These are phyloP conservation scores for Blastocystis sp. DNA, from an alignment of 352 stramenopile genomes.

Conservation along the genomic window DNA sequence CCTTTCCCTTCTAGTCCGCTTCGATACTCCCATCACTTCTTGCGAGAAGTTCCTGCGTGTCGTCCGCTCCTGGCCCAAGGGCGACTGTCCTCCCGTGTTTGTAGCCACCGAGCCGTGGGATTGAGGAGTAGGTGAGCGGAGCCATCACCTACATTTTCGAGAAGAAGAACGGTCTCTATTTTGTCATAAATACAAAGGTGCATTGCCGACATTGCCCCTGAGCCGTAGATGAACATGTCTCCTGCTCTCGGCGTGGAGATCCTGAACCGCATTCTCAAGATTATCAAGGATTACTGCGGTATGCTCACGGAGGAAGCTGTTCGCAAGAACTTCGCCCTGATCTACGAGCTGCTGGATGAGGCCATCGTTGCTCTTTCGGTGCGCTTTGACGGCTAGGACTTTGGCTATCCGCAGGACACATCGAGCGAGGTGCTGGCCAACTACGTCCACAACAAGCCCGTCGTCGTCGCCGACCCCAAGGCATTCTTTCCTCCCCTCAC, in stretches of 20 bases:
- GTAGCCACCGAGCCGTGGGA: slow-evolving; percentile 52
- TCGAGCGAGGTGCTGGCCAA: slow-evolving; percentile 93
- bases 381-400: slow-evolving; percentile 80
- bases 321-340: slow-evolving; percentile 97
- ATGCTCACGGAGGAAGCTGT: slow-evolving; percentile 94
- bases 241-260: slow-evolving; percentile 91
- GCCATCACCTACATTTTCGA: slow-evolving; percentile 85
- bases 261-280: slow-evolving; percentile 85
- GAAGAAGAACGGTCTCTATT: slow-evolving; percentile 83
- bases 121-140: slow-evolving; percentile 79
- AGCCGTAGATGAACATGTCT: slow-evolving; percentile 83
- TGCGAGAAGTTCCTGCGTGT: slow-evolving; percentile 97
- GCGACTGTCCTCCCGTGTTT: slow-evolving; percentile 91
- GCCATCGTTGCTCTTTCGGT: slow-evolving; percentile 73
- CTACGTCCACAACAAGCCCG: slow-evolving; percentile 95
- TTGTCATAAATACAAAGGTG: slow-evolving; percentile 87
- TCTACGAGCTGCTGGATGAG: slow-evolving; percentile 98
- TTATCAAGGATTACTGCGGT: slow-evolving; percentile 99
- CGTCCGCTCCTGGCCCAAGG: slow-evolving; percentile 96
- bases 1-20: slow-evolving; percentile 38
- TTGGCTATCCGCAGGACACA: slow-evolving; percentile 93
- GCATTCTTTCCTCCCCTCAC: slow-evolving; percentile 72
- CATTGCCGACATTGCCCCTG: not conserved
- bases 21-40: slow-evolving; percentile 70
- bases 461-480: slow-evolving; percentile 72